These are phyloP conservation scores for Hypoxylon lienhwacheense DNA, from an alignment of 495 filamentous ascomycete species.

Conservation along the genomic window DNA sequence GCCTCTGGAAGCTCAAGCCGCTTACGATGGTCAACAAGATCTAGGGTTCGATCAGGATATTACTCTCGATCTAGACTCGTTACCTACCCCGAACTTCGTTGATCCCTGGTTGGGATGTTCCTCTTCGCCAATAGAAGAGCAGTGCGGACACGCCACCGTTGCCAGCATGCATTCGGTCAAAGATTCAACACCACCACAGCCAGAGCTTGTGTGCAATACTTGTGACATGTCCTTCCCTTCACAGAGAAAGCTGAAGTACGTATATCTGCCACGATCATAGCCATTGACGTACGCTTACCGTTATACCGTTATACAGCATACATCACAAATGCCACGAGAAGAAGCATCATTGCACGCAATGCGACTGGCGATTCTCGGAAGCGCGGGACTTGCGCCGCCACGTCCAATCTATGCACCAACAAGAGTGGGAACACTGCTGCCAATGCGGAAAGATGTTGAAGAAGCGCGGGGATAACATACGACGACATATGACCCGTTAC, in stretches of 20 bases:
- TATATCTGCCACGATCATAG: background rate
- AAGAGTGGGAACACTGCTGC: background rate
- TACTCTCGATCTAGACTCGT: background rate
- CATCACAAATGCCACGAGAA: conserved; percentile 7
- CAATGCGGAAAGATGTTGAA: conserved; percentile 8
- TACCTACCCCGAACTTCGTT: background rate
- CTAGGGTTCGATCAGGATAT: background rate
- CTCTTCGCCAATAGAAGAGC: background rate
- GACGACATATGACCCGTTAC: conserved; percentile 13
- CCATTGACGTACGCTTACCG: background rate
- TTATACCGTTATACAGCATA: background rate
- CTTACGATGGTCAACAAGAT: background rate
- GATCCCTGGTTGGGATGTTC: background rate
- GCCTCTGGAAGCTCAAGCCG: background rate
- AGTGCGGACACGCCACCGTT: background rate
- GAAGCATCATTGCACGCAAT: conserved; percentile 4
- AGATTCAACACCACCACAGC: background rate
- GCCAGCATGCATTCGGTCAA: background rate
- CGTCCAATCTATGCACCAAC: conserved; percentile 13
- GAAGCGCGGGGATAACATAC: conserved; percentile 12
- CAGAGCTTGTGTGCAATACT: background rate
- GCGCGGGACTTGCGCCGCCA: conserved; percentile 18
- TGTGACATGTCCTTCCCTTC: background rate
- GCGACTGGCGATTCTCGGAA: conserved; percentile 9
- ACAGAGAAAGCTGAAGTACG: conserved; percentile 9